Conservation (phyloP, 257 asterid species). For the Solanum chiquidenum region DNA sequence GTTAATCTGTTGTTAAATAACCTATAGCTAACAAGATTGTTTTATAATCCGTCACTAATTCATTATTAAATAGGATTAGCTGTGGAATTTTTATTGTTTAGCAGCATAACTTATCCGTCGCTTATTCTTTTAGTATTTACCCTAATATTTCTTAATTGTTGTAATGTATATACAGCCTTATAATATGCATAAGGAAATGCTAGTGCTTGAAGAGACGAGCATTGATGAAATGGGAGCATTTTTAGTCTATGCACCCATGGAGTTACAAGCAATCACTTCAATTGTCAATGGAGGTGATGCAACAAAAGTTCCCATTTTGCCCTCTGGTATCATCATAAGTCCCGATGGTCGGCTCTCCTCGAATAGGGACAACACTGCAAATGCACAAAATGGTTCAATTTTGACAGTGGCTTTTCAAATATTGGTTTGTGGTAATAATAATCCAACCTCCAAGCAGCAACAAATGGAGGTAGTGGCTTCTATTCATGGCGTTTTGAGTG, state of each 20-base stretch:
- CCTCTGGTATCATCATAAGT: conserved; percentile 57
- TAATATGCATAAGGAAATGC: conserved; percentile 28
- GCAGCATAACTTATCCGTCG: neutral
- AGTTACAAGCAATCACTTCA: neutral
- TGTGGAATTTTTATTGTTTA: neutral
- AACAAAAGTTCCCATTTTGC: conserved; percentile 29
- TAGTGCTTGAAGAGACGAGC: conserved; percentile 59
- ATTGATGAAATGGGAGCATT: conserved; percentile 38
- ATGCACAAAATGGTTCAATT: conserved; percentile 28
- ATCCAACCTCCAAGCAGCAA: conserved; percentile 20
- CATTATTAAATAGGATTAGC: neutral
- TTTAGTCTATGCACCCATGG: conserved; percentile 44
- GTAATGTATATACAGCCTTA: conserved; percentile 28
- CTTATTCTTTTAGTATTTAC: neutral
- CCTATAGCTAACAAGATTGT: neutral
- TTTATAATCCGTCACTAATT: neutral
- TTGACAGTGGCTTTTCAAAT: conserved; percentile 47
- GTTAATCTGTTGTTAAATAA: neutral
- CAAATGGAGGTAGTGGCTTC: conserved; percentile 38
- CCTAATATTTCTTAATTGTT: neutral
- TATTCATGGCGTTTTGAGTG: conserved; percentile 32
- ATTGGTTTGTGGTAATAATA: neutral
- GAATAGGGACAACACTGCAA: neutral
- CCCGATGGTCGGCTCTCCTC: conserved; percentile 21
- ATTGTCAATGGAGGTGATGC: conserved; percentile 35